phyloP scores from a whole-genome alignment of 257 asterid species.

The Hygrophila difformis region DNA sequence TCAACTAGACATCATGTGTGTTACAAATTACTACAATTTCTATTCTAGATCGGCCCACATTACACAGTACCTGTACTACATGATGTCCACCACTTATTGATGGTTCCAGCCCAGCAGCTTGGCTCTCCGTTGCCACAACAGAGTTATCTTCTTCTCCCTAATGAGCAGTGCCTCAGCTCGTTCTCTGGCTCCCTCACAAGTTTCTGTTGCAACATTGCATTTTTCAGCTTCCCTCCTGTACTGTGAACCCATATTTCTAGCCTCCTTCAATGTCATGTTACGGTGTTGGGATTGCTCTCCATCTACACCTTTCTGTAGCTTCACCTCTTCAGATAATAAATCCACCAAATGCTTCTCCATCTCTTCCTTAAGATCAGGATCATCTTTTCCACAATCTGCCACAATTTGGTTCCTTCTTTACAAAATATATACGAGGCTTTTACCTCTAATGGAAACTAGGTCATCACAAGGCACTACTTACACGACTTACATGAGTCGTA shows the following conservation, averaged over 20 bases:
- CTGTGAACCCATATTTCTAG: conserved; percentile 49
- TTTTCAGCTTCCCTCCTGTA: conserved; percentile 62
- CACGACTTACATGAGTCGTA: too few relatives aligned
- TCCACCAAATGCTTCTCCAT: conserved; percentile 64
- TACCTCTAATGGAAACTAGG: too few relatives aligned
- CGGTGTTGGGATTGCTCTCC: conserved; percentile 42
- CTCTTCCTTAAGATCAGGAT: conserved; percentile 21
- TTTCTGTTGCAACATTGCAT: conserved; percentile 60
- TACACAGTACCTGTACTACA: too few relatives aligned
- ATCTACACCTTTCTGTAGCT: conserved; percentile 40
- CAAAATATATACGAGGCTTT: too few relatives aligned
- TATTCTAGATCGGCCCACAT: too few relatives aligned
- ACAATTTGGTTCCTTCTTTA: too few relatives aligned
- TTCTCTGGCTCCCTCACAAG: conserved; percentile 64
- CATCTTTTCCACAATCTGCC: conserved; percentile 62
- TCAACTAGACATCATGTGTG: too few relatives aligned
- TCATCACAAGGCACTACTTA: too few relatives aligned
- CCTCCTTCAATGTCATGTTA: conserved; percentile 53
- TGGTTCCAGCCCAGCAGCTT: conserved; percentile 51
- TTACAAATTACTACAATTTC: too few relatives aligned
- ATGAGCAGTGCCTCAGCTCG: conserved; percentile 39
- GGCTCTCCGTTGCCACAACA: conserved; percentile 52
- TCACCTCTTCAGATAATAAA: conserved; percentile 52
- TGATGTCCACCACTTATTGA: too few relatives aligned
- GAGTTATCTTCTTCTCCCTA: conserved; percentile 44